These are phyloP conservation scores for Dendrobium catenatum DNA, from an alignment of 106 monocot species.

Conservation along the genomic window DNA sequence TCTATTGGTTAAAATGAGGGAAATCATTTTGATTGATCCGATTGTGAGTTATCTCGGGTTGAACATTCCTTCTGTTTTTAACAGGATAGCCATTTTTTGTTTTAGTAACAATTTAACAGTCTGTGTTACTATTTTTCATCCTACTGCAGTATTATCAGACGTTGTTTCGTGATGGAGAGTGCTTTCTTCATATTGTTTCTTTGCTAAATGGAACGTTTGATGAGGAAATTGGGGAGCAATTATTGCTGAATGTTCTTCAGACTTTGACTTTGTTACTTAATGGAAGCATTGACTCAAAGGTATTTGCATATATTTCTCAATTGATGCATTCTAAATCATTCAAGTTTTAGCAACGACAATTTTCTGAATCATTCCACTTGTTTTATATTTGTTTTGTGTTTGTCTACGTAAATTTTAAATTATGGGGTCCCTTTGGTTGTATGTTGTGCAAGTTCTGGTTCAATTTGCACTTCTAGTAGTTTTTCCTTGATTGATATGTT, in stretches of 20 bases:
- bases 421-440: background rate
- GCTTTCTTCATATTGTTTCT: constrained; percentile 93
- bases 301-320: constrained; percentile 6
- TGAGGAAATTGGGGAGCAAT: constrained; percentile 66
- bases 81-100: background rate
- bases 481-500: background rate
- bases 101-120: constrained; percentile 1
- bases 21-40: constrained; percentile 66
- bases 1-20: constrained; percentile 78
- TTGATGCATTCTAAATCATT: background rate
- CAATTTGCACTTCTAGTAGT: background rate
- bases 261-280: constrained; percentile 70
- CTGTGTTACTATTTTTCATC: constrained; percentile 3
- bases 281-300: constrained; percentile 81
- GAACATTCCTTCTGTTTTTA: background rate
- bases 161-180: constrained; percentile 84
- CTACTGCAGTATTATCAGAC: constrained; percentile 72
- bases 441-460: background rate
- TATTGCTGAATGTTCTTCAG: constrained; percentile 85
- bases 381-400: background rate
- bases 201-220: constrained; percentile 80
- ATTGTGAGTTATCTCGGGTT: constrained; percentile 24
- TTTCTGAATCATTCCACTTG: background rate
- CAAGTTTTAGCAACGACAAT: background rate
- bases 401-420: background rate